A percentile compares a stretch with the other conserved stretches of the same genome.
Evolutionary conservation across 2,329 filamentous ascomycete genomes (phyloP).

Genomic region (Pyricularia sp.): DNA sequence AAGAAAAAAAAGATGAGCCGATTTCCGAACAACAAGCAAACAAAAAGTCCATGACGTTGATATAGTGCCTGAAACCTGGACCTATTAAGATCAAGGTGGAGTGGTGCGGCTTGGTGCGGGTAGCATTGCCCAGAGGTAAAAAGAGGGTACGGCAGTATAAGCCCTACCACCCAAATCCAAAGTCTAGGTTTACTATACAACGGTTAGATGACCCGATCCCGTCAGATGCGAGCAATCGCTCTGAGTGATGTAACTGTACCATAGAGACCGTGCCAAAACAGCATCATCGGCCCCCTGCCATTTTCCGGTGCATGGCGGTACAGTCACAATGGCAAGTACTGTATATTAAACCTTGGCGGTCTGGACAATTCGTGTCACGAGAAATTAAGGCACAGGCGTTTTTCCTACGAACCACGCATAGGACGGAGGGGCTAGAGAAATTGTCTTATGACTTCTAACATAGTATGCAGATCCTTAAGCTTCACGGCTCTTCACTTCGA

Average conservation of each 20-base stretch:
- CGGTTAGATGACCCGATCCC: background rate
- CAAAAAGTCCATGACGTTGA: background rate
- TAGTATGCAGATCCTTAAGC: background rate
- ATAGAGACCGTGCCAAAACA: background rate
- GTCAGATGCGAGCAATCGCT: background rate
- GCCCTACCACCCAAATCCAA: background rate
- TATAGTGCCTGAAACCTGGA: background rate
- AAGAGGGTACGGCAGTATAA: background rate
- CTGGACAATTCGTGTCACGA: background rate
- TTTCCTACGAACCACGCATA: background rate
- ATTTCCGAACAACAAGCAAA: background rate
- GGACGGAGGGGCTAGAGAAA: background rate
- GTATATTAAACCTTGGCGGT: background rate
- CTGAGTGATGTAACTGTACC: background rate
- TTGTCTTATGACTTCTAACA: background rate
- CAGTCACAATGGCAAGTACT: background rate
- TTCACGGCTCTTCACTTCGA: background rate
- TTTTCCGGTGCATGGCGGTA: background rate
- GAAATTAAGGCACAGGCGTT: background rate
- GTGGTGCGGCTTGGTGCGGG: background rate
- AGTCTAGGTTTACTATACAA: background rate
- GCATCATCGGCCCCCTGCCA: background rate
- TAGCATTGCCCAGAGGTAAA: background rate
- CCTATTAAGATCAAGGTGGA: background rate
- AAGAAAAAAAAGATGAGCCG: background rate